phyloP scores from a whole-genome alignment of 2,329 filamentous ascomycete species.

The Didymella exigua region DNA sequence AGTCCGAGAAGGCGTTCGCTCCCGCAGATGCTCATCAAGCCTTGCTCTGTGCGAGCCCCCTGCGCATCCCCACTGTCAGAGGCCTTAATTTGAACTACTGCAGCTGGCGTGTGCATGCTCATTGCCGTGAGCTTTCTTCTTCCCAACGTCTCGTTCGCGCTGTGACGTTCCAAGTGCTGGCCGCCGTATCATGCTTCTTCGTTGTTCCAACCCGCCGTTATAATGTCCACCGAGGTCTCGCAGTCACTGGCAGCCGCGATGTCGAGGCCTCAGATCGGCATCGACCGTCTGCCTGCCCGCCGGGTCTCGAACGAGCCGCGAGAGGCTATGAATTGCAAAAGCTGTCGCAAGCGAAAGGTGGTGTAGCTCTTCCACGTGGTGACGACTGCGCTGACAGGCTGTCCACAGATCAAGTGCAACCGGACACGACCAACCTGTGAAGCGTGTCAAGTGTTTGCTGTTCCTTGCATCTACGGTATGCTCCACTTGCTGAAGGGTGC shows the following conservation, averaged over 20 bases:
- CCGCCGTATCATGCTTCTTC: slow-evolving; percentile 45
- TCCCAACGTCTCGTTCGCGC: slow-evolving; percentile 28
- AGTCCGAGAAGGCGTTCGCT: slow-evolving; percentile 37
- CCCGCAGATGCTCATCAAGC: slow-evolving; percentile 41
- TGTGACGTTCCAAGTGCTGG: slow-evolving; percentile 12
- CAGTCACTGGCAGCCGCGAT: slow-evolving; percentile 54
- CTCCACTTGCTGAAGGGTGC: slow-evolving; percentile 9
- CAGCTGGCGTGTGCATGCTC: slow-evolving; percentile 39
- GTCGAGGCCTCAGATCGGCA: slow-evolving; percentile 78
- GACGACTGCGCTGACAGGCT: slow-evolving; percentile 21
- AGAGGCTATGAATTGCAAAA: slow-evolving; percentile 96
- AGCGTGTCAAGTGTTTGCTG: slow-evolving; percentile 87
- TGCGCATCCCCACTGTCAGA: slow-evolving; percentile 37
- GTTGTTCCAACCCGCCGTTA: slow-evolving; percentile 25
- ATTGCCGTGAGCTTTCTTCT: slow-evolving; percentile 29
- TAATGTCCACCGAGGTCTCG: slow-evolving; percentile 42
- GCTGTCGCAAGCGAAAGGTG: slow-evolving; percentile 90
- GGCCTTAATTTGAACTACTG: slow-evolving; percentile 49
- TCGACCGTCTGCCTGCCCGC: slow-evolving; percentile 75
- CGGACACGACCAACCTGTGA: slow-evolving; percentile 82
- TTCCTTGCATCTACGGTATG: slow-evolving; percentile 83
- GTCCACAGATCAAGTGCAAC: slow-evolving; percentile 84
- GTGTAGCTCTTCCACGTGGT: not conserved
- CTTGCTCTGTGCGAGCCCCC: slow-evolving; percentile 37
- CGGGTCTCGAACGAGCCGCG: slow-evolving; percentile 76